Evolutionary conservation across 352 stramenopile species (phyloP).

Genomic region (Phytophthora fragariae): DNA sequence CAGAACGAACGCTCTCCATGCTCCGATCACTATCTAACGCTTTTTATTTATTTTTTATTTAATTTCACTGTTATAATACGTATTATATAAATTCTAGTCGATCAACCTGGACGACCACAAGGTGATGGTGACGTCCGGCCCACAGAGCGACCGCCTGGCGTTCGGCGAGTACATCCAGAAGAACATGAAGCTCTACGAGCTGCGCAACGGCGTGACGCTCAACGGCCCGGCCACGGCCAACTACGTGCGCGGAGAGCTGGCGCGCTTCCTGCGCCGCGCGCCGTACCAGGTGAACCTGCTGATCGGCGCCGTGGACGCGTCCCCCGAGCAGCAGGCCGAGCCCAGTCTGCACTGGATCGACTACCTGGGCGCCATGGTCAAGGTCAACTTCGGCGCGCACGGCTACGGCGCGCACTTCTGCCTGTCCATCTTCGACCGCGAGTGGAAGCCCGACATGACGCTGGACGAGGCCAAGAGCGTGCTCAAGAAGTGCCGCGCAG

Average conservation of each 20-base stretch:
- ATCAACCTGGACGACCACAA: constrained; percentile 86
- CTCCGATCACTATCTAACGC: not conserved
- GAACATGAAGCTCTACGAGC: constrained; percentile 93
- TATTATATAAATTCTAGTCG: constrained; percentile 44
- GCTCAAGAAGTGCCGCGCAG: constrained; percentile 80
- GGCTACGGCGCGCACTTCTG: constrained; percentile 89
- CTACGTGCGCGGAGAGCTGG: constrained; percentile 85
- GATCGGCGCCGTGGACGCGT: constrained; percentile 72
- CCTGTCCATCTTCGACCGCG: constrained; percentile 88
- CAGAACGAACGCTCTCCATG: not conserved
- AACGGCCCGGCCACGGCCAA: constrained; percentile 84
- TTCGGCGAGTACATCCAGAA: constrained; percentile 92
- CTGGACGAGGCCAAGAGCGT: constrained; percentile 79
- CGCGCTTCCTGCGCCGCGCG: constrained; percentile 79
- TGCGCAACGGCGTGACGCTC: constrained; percentile 88
- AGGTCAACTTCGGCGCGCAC: constrained; percentile 89
- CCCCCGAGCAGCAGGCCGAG: constrained; percentile 38
- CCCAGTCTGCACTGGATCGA: constrained; percentile 91
- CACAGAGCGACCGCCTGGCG: constrained; percentile 81
- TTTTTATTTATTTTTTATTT: constrained; percentile 8
- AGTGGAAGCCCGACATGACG: constrained; percentile 88
- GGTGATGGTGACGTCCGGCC: constrained; percentile 77
- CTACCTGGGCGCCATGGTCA: constrained; percentile 86
- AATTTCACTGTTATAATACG: too few species aligned
- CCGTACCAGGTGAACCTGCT: constrained; percentile 90